Base-by-base conservation (phyloP, 768 basidiomycete species). In the Xerocomus potaroensis region DNA sequence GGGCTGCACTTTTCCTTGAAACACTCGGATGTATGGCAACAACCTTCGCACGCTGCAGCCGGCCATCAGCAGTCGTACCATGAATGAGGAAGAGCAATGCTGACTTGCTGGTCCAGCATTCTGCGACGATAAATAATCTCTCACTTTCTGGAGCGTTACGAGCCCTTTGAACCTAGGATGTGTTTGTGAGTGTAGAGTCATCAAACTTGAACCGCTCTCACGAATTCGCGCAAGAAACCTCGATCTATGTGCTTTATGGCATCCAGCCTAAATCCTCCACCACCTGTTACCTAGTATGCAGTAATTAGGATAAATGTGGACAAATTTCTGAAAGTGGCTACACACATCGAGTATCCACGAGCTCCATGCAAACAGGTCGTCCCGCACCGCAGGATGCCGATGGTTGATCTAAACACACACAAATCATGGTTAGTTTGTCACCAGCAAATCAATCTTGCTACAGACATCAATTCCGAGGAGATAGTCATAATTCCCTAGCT, bases 241-340 rank as follows among this genome's bases (percentile, higher is more conserved):
- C 75, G 70, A 63, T 92, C 88, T 41, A 88, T 83, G 54, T 96
- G 93, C 63, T 95, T 96, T 54, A 93, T 87, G 15, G 92, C 93
- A 60, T 95, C 93, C 23, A 95, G 73, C 40, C 91, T 77, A 63
- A 93, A 91, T 11, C 92, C 93, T 26, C 67, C 65, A 10, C 78
- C 83, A 8, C 77, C 78, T 3, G 83, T 87, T 1, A 78, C 82
- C 87, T 90, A 43, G 24, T 43, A 16, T 45, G 19, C 10, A 10
- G 12, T 1, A 8, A n/a, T 41, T n/a, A 49, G 38, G 39, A 35
- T 12, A 50, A 23, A 51, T 3, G 18, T 10, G n/a, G 11, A 3
- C n/a, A n/a, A 8, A 4, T 22, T 41, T 14, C 19, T 9, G 11
- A 34, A 27, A n/a, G 16, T 14, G 29, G 29, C 8, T n/a, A 43